Evolutionary conservation across 139 green algal genomes (phyloP).

Genomic region (Microglena sp.): DNA sequence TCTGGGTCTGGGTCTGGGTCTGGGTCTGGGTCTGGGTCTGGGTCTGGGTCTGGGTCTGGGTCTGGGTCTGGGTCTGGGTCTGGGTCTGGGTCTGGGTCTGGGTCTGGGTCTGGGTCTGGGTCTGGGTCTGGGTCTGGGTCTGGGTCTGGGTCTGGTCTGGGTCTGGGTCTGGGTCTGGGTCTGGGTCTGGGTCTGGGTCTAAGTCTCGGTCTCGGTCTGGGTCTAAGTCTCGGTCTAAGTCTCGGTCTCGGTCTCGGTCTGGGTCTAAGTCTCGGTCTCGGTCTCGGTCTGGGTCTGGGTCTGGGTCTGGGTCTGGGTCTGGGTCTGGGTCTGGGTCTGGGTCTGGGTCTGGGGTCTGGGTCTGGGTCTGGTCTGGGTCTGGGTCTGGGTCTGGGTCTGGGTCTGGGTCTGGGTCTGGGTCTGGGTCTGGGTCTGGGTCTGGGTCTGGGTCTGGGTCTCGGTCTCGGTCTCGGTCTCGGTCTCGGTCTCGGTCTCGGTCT

Average conservation of each 20-base stretch:
- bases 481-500: background rate
- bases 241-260: conserved; percentile 1
- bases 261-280: conserved; percentile 2
- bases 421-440: background rate
- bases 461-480: background rate
- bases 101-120: conserved; percentile 8
- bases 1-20: conserved; percentile 8
- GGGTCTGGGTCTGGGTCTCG: background rate
- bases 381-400: background rate
- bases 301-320: conserved; percentile 6
- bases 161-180: conserved; percentile 2
- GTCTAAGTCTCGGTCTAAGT: background rate
- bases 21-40: conserved; percentile 7
- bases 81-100: conserved; percentile 8
- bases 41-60: conserved; percentile 1
- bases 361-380: conserved; percentile 1
- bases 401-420: background rate
- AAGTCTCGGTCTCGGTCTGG: background rate
- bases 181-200: conserved; percentile 2
- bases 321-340: conserved; percentile 1
- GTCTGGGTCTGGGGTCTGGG: conserved; percentile 1
- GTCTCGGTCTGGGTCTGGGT: conserved; percentile 1
- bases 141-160: conserved; percentile 6
- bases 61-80: conserved; percentile 8
- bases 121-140: conserved; percentile 8